These are phyloP conservation scores for Aurinia saxatilis DNA, from an alignment of 345 rosid species.

Conservation along the genomic window DNA sequence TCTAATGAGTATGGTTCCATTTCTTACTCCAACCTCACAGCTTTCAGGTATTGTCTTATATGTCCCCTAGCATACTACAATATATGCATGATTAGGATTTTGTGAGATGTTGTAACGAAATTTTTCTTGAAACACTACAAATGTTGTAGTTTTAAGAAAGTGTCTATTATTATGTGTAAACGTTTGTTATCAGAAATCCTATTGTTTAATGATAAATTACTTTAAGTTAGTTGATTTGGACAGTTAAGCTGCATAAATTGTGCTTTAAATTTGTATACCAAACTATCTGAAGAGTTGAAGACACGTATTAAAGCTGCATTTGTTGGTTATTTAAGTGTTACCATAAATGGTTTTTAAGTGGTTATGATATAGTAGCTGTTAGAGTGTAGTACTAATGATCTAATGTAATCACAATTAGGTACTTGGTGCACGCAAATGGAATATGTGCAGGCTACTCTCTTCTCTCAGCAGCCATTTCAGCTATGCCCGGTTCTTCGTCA, in stretches of 20 bases:
- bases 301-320: neutral
- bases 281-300: neutral
- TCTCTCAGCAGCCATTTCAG: conserved; percentile 63
- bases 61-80: too few relatives aligned
- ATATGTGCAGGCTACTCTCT: conserved; percentile 96
- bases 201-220: neutral
- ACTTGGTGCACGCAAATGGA: conserved; percentile 91
- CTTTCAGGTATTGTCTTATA: conserved; percentile 21
- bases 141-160: neutral
- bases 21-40: conserved; percentile 22
- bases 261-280: neutral
- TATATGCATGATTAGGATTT: too few relatives aligned
- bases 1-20: conserved; percentile 26
- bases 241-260: neutral
- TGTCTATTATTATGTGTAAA: neutral
- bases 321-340: neutral
- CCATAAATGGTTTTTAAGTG: neutral
- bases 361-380: neutral
- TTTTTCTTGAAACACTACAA: neutral
- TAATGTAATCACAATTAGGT: conserved; percentile 34
- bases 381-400: neutral
- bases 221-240: neutral
- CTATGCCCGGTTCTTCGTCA: conserved; percentile 59
- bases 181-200: neutral
- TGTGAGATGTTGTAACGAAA: neutral